These are phyloP conservation scores for Penicillium sp. DNA, from an alignment of 2,329 filamentous ascomycete species.

Conservation along the genomic window DNA sequence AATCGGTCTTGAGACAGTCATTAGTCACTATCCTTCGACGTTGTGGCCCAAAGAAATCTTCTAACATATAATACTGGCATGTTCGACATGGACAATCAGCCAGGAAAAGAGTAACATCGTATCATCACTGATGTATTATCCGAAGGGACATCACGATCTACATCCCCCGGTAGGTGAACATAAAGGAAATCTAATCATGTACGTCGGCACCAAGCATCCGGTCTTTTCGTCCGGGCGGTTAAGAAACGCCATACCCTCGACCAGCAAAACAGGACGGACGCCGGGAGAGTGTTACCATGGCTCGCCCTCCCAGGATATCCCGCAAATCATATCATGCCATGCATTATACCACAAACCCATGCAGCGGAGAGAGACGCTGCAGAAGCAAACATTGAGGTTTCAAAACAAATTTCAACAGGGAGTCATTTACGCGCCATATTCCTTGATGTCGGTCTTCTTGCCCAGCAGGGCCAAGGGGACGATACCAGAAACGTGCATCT, in stretches of 20 bases:
- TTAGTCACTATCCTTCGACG: no score
- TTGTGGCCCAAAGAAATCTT: no score
- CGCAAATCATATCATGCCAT: conserved; percentile 39
- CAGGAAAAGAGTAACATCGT: conserved; percentile 14
- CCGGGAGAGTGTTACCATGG: conserved; percentile 9
- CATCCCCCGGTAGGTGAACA: conserved; percentile 25
- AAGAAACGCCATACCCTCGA: conserved; percentile 32
- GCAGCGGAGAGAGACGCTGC: conserved; percentile 29
- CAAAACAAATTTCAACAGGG: conserved; percentile 27
- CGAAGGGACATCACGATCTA: conserved; percentile 27
- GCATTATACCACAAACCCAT: conserved; percentile 37
- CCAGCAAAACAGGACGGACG: conserved; percentile 28
- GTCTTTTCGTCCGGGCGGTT: conserved; percentile 25
- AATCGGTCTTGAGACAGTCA: no score
- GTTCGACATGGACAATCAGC: no score
- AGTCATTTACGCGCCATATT: conserved; percentile 50
- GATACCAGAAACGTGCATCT: conserved; percentile 91
- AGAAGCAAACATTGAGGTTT: no score
- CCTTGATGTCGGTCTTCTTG: conserved; percentile 61
- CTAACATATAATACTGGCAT: no score
- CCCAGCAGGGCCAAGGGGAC: conserved; percentile 79
- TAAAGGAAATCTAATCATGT: conserved; percentile 32
- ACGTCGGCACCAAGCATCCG: conserved; percentile 28
- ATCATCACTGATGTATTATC: conserved; percentile 29
- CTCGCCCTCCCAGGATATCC: conserved; percentile 14